Base-by-base conservation (phyloP, 805 yeast species). In the Monosporozyma aquatica region DNA sequence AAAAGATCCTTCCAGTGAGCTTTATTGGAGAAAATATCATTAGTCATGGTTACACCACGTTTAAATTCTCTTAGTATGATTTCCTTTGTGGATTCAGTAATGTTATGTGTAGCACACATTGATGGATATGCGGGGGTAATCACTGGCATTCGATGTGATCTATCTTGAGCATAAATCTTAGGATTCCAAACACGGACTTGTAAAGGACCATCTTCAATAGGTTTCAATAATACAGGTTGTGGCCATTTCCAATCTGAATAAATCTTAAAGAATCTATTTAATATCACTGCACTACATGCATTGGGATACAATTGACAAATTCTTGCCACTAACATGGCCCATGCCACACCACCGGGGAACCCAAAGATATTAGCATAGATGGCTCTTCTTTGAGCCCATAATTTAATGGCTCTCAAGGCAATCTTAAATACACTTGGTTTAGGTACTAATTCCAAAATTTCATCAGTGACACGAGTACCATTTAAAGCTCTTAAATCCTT, bases 311-410 rank as follows among this genome's bases (percentile, higher is more conserved):
- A 66, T 61, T 92, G 98, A 63, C 98, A 92, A 23, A 92, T 87
- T 54, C 98, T 73, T 1, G 97, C 98, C n/a, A 89, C 97, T 32
- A 92, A 64, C 97, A 92, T 92, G 1, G 98, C 98, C 98, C 98
- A 92, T 1, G 98, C 98, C 38, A 92, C 98, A 63, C 98, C 98
- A 56, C 98, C 98, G 1, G 97, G 98, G 64, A 90, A 92, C 0
- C 98, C 98, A 72, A 82, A 86, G 36, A 92, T 82, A 58, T 92
- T 92, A 6, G 86, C 97, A 64, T 92, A 92, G 13, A 92, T 76
- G 0, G 96, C 97, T 40, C 97, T 73, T 55, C 87, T 77, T 58
- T 87, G 90, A 0, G 98, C 98, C 98, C 98, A 92, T 55, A 92
- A 70, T 62, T 92, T 92, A 49, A 92, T 84, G 13, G 95, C 89